Evolutionary conservation across 1,139 yeast genomes (phyloP), one percentile per base, ranked within the genome.

Genomic region (Magnusiomyces fungicola): DNA sequence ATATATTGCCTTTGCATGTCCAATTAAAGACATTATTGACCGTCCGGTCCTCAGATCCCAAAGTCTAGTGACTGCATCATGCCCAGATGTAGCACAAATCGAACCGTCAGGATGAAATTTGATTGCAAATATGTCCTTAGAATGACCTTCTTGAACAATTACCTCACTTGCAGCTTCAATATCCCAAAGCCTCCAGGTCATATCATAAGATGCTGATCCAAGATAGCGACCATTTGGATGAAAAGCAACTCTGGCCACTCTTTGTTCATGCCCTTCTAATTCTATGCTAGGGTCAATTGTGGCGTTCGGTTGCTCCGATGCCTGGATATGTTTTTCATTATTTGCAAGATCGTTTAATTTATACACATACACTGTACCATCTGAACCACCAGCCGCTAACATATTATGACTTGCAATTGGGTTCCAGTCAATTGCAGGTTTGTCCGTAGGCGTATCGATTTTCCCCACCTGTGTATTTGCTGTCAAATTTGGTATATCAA

Each of bases 101-200:
- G 92, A 72, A 1, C 97, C 97, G 61, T 89, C 96, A 0, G 75
- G 74, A 51, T 90, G 96, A 56, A 84, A 75, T 1, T 77, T 67
- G 2, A 86, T 68, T 1, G 81, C 64, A 55, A 79, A 80, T 0
- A 90, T 80, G 51, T 81, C 92, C 58, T 80, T 82, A 1, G 88
- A 72, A 61, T 92, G 97, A 0, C 97, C 97, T 61, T 88, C 96
- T 64, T 92, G 97, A 45, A 70, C 60, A 27, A 73, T 68, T 5
- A 83, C 56, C 50, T 75, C 76, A 27, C 61, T 58, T 43, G 70
- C 71, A 1, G 71, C 76, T 10, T 69, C 68, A 0, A 79, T 55
- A 64, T 92, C 97, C 95, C 96, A 89, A 5, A 89, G 64, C 53
- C 88, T 76, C 97, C 97, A 92, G 0, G 96, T 88, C 53, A 75